Evolutionary conservation across 106 monocot species (phyloP), one percentile per base, ranked within the genome.

Genomic region (Acorus gramineus): DNA sequence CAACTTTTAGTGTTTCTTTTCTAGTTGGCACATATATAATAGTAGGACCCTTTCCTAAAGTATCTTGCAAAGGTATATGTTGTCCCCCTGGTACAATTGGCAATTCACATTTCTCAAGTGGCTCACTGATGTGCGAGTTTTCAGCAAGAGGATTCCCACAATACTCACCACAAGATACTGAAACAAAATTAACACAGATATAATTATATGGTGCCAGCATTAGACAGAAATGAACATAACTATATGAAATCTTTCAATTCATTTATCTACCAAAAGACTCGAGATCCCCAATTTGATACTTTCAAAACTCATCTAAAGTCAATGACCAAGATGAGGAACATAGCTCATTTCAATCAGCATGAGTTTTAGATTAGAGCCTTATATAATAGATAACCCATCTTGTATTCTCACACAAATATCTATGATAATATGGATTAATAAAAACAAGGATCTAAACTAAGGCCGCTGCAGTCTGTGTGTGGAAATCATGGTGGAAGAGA

Each of bases 21-120:
- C 96, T 81, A 6, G 96, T 87, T 74, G 96, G 90, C 7, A 96
- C 91, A 79, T 96, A 96, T 62, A 96, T 75, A 70, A 96, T 91
- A 10, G 96, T 91, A 52, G 96, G 78, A 50, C 96, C 96, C 46
- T 66, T 71, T 59, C 77, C 79, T 65, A 80, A 51, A 70, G 65
- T 50, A 47, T 46, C 63, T 51, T 64, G 8, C 57, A 64, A 68
- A 14, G 28, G 28, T 28, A 28, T 28, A 28, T 28, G 28, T 28
- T 28, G 28, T 28, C 28, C 28, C 28, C 1, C 28, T 28, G 28
- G 28, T 28, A 28, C 28, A 28, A 28, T 28, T 28, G 28, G 28
- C 1, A 60, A 14, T 73, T 57, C 63, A 76, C 62, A 54, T 13
- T 51, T 7, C 49, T 74, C 73, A 69, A 74, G 65, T 52, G 47